Evolutionary conservation across 2,329 filamentous ascomycete species (phyloP).

Genomic region (Talaromyces albobiverticillius): DNA sequence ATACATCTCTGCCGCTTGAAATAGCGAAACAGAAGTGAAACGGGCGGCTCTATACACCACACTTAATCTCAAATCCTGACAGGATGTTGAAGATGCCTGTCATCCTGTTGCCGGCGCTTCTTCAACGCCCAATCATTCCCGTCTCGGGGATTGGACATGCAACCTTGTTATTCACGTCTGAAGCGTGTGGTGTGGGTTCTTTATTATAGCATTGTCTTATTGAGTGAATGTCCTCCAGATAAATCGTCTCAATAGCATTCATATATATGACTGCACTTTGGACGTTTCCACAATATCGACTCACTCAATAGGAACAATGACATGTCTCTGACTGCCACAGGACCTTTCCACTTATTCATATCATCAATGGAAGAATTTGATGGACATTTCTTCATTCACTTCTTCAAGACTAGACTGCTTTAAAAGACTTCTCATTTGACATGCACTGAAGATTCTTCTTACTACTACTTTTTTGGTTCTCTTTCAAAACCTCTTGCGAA

Average conservation of each 20-base stretch:
- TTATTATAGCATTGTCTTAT: too few species aligned
- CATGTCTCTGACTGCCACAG: not conserved
- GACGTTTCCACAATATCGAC: not conserved
- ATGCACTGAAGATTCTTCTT: not conserved
- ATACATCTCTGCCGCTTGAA: not conserved
- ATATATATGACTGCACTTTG: too few species aligned
- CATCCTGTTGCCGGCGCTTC: not conserved
- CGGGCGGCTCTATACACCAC: not conserved
- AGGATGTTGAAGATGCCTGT: not conserved
- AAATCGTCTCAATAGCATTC: not conserved
- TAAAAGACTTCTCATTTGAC: not conserved
- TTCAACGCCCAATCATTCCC: not conserved
- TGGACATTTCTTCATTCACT: not conserved
- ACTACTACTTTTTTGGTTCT: not conserved
- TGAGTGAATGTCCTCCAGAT: too few species aligned
- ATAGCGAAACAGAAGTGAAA: constrained; percentile 11
- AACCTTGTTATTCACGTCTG: constrained; percentile 1
- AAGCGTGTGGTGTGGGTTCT: too few species aligned
- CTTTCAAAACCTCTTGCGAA: not conserved
- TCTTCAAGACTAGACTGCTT: not conserved
- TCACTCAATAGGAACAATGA: not conserved
- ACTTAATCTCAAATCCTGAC: not conserved
- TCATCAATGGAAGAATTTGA: too few species aligned
- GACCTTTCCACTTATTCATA: too few species aligned
- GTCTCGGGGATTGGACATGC: constrained; percentile 1